Base-by-base conservation (phyloP, 2,329 filamentous ascomycete species). In the Triangularia verruculosa region DNA sequence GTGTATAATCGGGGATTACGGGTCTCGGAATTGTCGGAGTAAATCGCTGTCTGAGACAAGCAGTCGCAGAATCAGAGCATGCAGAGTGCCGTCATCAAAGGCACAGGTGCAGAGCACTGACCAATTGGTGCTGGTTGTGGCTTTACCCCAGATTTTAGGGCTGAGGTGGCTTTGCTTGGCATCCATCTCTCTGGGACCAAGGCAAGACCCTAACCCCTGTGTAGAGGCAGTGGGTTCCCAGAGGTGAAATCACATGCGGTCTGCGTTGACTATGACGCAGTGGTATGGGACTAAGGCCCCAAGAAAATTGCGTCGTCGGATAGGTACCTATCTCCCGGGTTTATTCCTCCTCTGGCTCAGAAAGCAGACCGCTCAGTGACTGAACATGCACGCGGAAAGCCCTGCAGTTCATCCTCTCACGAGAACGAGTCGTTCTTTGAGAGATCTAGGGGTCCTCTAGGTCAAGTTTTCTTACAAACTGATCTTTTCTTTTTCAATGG, bases 121-220 rank as follows among this genome's bases (percentile, higher is more conserved):
- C 39, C 39, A 47, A 47, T 47, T 17, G 39, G 39, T 4, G 17
- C 20, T 20, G n/a, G 17, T 17, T 6, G 39, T 32, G 17, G 39
- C 54, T 17, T 8, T 54, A 34, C 54, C 54, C 54, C 54, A 12
- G 54, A 32, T 57, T 57, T 57, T 34, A 57, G 54, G 54, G 54
- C 54, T 57, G 54, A 54, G n/a, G 39, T 47, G 39, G 39, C n/a
- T 47, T 47, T 1, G 39, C 39, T 47, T 47, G 17, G 39, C 39
- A 47, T 20, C 7, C 3, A 47, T 3, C 9, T 20, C n/a, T 2
- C n/a, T 22, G n/a, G 39, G 20, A 20, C n/a, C 4, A 9, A 17
- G 20, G 9, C 4, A 9, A 17, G 20, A 20, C 39, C 39, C 39
- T 47, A 47, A 47, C 39, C 39, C 39, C 13, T 7, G 20, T 9